Conservation (phyloP, 805 yeast genomes). For the Lachancea mirantina region DNA sequence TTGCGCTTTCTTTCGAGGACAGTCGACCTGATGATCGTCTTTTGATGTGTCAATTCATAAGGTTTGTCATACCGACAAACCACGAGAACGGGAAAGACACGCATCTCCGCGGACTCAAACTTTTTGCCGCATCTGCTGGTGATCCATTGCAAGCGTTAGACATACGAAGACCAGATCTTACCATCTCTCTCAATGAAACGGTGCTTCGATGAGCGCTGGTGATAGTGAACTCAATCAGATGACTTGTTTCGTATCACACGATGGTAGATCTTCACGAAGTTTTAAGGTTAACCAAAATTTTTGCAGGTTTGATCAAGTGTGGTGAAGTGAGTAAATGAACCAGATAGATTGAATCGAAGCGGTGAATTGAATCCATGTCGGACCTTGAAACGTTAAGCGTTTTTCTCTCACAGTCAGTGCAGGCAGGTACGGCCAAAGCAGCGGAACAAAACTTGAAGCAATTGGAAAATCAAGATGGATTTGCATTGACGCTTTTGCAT, state of each 20-base stretch:
- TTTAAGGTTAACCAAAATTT: no score
- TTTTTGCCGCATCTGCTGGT: slow-evolving; percentile 12
- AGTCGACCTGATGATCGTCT: slow-evolving; percentile 18
- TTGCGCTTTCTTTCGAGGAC: slow-evolving; percentile 22
- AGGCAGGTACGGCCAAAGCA: slow-evolving; percentile 53
- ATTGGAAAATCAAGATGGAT: slow-evolving; percentile 63
- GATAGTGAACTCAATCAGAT: no score
- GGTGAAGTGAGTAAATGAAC: no score
- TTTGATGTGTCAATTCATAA: slow-evolving; percentile 26
- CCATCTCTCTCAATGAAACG: no score
- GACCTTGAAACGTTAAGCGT: slow-evolving; percentile 48
- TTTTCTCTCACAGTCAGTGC: slow-evolving; percentile 55
- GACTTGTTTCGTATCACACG: no score
- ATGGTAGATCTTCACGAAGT: no score
- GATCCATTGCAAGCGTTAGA: no score
- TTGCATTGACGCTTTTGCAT: slow-evolving; percentile 66
- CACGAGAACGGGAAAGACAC: slow-evolving; percentile 97
- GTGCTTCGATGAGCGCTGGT: no score
- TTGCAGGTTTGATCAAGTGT: no score
- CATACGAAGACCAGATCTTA: no score
- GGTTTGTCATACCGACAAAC: slow-evolving; percentile 38
- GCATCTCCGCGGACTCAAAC: slow-evolving; percentile 67
- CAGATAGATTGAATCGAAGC: no score
- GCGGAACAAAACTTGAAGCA: slow-evolving; percentile 60
- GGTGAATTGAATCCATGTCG: no score